Evolutionary conservation across 306 rosid genomes (phyloP), one percentile per base, ranked within the genome.

Genomic region (Potentilla sterilis): DNA sequence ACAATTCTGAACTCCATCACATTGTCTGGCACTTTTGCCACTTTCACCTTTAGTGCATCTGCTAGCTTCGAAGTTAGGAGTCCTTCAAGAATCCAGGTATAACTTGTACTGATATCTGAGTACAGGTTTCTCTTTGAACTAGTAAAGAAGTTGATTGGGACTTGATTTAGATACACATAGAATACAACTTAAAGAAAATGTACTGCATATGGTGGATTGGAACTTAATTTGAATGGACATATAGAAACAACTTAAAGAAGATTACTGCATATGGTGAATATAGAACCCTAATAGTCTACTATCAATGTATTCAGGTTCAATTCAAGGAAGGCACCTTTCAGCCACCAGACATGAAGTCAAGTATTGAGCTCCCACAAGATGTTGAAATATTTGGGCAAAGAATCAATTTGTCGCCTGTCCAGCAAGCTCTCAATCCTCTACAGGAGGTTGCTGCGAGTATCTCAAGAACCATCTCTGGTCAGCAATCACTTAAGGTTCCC

Each of bases 41-140:
- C 86, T 22, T 69, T 83, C 74, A 81, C 97, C 59, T 90, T 95
- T 83, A 92, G 97, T 65, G 99, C 96, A 57, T 83, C 96, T 42
- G 97, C 99, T 28, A 76, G 89, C 7, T 95, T 92, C 81, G 99
- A 95, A 88, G 97, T 84, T 79, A 92, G 92, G 58, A 92, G 78
- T 82, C 97, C 99, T 48, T 44, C 96, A 68, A 92, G 99, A 80
- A 81, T 95, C 73, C 97, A 90, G 99, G 99, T 95, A 83, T 77
- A 49, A 38, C 75, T 18, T 71, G 75, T 70, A 47, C 38, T 70
- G 8, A 37, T 41, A 46, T 81, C 69, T 57, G 34, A 28, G 28
- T 28, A 28, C 0, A 28, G 28, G 28, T 28, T 28, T 28, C 28
- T 28, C 28, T 28, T 28, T 28, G 28, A 28, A 28, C 32, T 73